Evolutionary conservation across 2,329 filamentous ascomycete genomes (phyloP).

Genomic region (Hypoxylon sp.): DNA sequence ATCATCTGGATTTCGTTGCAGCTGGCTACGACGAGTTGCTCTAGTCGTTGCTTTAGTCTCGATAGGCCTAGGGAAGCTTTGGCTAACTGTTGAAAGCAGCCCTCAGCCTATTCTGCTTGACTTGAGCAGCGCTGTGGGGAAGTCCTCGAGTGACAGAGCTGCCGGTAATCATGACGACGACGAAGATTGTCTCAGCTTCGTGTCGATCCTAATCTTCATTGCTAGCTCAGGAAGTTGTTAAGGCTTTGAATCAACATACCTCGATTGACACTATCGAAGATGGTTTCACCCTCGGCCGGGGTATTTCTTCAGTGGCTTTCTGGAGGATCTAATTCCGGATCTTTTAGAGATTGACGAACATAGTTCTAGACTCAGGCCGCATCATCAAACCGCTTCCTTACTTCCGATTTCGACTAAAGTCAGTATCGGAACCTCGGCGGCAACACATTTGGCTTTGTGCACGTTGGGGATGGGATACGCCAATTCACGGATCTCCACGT

Average conservation of each 20-base stretch:
- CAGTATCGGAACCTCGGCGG: conserved; percentile 19
- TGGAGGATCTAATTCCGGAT: neutral
- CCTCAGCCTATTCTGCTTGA: neutral
- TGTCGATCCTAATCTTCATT: conserved; percentile 3
- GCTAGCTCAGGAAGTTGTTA: neutral
- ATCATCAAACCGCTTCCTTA: conserved; percentile 7
- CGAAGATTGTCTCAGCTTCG: neutral
- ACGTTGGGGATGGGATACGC: conserved; percentile 21
- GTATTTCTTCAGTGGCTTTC: neutral
- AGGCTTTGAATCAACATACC: neutral
- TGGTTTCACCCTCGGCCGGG: neutral
- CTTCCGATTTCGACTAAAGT: conserved; percentile 7
- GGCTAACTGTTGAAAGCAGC: neutral
- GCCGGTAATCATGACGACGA: neutral
- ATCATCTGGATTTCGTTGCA: neutral
- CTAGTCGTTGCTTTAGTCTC: neutral
- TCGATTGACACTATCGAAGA: neutral
- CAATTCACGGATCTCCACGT: conserved; percentile 6
- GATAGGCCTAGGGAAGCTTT: neutral
- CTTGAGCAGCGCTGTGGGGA: conserved; percentile 4
- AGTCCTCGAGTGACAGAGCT: conserved; percentile 2
- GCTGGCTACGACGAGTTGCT: neutral
- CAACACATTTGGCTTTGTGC: conserved; percentile 15
- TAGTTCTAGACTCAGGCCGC: conserved; percentile 2
- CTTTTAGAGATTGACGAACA: conserved; percentile 6